Conservation (phyloP, 2,329 filamentous ascomycete genomes). For the Balansia obtecta region DNA sequence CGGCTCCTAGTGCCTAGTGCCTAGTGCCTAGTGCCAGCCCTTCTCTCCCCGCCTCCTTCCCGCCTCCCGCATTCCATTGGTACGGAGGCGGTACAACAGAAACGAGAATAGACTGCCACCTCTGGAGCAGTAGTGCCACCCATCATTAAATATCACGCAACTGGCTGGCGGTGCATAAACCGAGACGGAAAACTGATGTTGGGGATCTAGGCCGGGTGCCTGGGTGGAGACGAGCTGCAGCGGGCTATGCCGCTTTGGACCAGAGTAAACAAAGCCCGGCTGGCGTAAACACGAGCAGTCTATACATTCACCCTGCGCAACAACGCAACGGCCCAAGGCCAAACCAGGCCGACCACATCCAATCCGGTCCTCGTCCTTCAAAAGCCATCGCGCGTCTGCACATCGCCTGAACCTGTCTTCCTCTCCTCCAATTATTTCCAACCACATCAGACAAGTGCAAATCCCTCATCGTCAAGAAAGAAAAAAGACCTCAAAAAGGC, state of each 20-base stretch:
- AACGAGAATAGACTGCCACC: background rate
- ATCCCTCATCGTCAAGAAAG: conserved; percentile 11
- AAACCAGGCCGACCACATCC: conserved; percentile 11
- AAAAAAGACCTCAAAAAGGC: conserved; percentile 24
- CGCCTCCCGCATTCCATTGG: conserved; percentile 7
- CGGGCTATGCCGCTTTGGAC: conserved; percentile 13
- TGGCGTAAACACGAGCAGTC: conserved; percentile 11
- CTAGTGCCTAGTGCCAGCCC: background rate
- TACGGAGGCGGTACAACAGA: background rate
- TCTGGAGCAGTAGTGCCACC: too few species aligned
- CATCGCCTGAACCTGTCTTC: conserved; percentile 16
- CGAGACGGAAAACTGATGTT: conserved; percentile 2
- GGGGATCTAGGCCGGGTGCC: conserved; percentile 1
- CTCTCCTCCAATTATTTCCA: conserved; percentile 26
- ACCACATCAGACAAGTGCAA: conserved; percentile 18
- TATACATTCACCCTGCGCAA: conserved; percentile 15
- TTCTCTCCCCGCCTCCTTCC: background rate
- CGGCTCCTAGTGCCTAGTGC: background rate
- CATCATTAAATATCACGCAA: too few species aligned
- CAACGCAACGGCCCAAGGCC: conserved; percentile 6
- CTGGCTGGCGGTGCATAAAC: too few species aligned
- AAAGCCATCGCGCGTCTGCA: conserved; percentile 25
- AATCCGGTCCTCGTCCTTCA: conserved; percentile 24
- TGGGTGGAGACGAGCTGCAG: conserved; percentile 9
- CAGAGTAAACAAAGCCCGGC: conserved; percentile 15